Conservation (phyloP, 2,329 filamentous ascomycete genomes). For the Pseudogymnoascus sp. region DNA sequence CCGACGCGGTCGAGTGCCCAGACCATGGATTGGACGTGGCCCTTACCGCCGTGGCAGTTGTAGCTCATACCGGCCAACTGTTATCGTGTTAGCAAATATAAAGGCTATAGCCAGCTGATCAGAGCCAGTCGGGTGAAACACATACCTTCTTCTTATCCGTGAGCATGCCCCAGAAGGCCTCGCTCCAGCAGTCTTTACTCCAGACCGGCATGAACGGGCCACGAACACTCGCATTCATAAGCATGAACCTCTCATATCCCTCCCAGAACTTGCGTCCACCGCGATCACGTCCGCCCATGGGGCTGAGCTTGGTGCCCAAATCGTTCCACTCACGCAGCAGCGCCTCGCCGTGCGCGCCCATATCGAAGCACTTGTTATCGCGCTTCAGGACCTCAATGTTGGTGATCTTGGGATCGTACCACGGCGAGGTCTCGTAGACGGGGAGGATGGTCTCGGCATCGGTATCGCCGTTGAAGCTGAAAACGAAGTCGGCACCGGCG, state of each 20-base stretch:
- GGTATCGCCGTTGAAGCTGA: conserved; percentile 9
- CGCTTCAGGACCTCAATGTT: conserved; percentile 9
- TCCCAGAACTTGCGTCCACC: conserved; percentile 21
- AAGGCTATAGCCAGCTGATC: background rate
- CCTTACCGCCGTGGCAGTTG: conserved; percentile 8
- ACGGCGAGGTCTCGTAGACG: background rate
- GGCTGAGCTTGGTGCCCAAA: background rate
- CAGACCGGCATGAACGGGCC: conserved; percentile 10
- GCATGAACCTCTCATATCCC: conserved; percentile 9
- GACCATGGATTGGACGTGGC: conserved; percentile 8
- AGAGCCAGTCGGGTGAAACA: background rate
- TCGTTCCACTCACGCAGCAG: conserved; percentile 4
- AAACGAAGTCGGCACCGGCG: conserved; percentile 9
- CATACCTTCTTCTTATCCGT: conserved; percentile 12
- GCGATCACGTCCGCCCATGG: background rate
- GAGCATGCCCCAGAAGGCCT: conserved; percentile 7
- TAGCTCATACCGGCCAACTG: conserved; percentile 24
- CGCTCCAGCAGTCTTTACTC: conserved; percentile 8
- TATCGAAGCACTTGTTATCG: conserved; percentile 9
- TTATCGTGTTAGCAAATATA: background rate
- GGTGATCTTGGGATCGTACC: conserved; percentile 9
- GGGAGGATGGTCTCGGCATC: conserved; percentile 2
- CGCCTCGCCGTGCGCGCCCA: conserved; percentile 5
- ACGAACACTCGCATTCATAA: conserved; percentile 9
- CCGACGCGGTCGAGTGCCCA: conserved; percentile 20